phyloP scores from a whole-genome alignment of 345 rosid genomes.

The Cardamine occulta region DNA sequence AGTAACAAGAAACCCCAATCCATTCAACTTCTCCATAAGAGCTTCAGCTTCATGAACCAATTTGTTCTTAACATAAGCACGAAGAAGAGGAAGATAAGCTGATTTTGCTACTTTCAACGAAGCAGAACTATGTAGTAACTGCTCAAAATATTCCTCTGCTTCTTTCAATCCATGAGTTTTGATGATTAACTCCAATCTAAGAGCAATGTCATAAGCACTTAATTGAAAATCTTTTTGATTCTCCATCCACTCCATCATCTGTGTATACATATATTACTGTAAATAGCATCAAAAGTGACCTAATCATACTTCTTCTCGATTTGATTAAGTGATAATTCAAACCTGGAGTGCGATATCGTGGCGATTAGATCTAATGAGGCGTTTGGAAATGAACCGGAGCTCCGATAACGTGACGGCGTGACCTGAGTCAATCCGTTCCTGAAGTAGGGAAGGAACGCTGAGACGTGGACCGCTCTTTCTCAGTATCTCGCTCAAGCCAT shows the following conservation, averaged over 20 bases:
- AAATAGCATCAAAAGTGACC: neutral
- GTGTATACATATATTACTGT: slow-evolving; percentile 6
- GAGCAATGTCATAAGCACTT: slow-evolving; percentile 44
- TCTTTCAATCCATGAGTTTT: slow-evolving; percentile 45
- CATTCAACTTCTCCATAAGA: slow-evolving; percentile 53
- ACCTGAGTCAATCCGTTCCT: slow-evolving; percentile 50
- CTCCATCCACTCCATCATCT: slow-evolving; percentile 65
- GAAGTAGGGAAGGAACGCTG: slow-evolving; percentile 45
- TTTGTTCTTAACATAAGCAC: slow-evolving; percentile 52
- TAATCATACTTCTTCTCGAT: neutral
- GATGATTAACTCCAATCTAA: slow-evolving; percentile 52
- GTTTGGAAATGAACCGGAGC: slow-evolving; percentile 50
- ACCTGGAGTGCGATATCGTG: slow-evolving; percentile 63
- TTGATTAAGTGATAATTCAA: neutral
- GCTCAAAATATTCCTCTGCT: slow-evolving; percentile 56
- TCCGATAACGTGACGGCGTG: slow-evolving; percentile 44
- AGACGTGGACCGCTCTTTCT: slow-evolving; percentile 42
- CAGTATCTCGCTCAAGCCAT: slow-evolving; percentile 44
- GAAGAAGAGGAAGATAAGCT: slow-evolving; percentile 59
- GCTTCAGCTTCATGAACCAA: slow-evolving; percentile 53
- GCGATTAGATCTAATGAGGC: slow-evolving; percentile 49
- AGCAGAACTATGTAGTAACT: slow-evolving; percentile 22
- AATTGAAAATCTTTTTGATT: slow-evolving; percentile 40
- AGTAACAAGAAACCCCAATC: slow-evolving; percentile 54
- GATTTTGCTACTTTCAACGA: slow-evolving; percentile 41